Evolutionary conservation across 169 alveolate species (phyloP), one percentile per base, ranked within the genome.

Genomic region (Eimeria mitis): DNA sequence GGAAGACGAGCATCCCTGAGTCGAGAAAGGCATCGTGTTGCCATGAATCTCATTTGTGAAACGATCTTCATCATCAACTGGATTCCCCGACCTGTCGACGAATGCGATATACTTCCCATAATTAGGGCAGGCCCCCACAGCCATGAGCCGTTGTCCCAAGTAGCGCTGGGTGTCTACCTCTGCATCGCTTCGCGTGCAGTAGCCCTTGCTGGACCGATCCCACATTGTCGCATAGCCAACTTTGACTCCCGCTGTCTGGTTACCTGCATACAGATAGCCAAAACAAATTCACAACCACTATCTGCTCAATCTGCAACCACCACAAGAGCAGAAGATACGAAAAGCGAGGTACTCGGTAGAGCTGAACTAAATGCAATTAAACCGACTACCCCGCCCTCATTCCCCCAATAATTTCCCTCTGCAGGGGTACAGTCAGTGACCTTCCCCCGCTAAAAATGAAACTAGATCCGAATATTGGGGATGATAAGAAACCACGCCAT

Each of bases 71-170:
- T 47, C 94, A 25, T 70, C 83, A 6, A 14, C 87, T 6, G 65
- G 87, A 5, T 49, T 63, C 13, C 95, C 96, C 16, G 44, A 13
- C 42, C 94, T 47, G 52, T 78, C 94, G 49, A 95, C 94, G 68
- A 95, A 95, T 34, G 97, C 95, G 25, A 95, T 95, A 70, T 79
- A 84, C 70, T 95, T 95, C 81, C 97, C 97, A 63, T 68, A 95
- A 54, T 88, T 91, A 65, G 97, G 97, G 59, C 97, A 95, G 25
- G 96, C 94, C 31, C 97, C 97, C 73, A 90, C 94, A 40, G 97
- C 95, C 94, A 65, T 94, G 19, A 54, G 56, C 40, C 89, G 96
- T 52, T 44, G 73, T 14, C 94, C 96, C 25, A 94, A 76, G 19
- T 88, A 81, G 28, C 44, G 68, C 89, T 68, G 87, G 31, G 96